Percentiles rank a stretch among this genome's conserved stretches.
Evolutionary conservation across 2,329 filamentous ascomycete species (phyloP).

Genomic region (Talaromyces rugulosus): DNA sequence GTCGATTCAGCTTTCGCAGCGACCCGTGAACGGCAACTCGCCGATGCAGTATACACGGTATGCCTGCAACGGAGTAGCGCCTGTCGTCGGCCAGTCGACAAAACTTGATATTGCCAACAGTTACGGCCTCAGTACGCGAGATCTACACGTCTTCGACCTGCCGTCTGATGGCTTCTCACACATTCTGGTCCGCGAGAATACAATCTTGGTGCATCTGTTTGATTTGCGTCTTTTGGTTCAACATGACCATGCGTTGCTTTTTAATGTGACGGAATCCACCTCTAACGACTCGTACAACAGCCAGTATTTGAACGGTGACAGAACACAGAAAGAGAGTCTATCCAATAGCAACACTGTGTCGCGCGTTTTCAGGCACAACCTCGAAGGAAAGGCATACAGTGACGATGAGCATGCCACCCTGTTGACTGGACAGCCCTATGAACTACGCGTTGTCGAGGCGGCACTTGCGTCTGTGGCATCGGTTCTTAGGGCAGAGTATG

Average conservation of each 20-base stretch:
- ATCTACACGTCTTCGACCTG: slow-evolving; percentile 31
- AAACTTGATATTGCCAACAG: slow-evolving; percentile 18
- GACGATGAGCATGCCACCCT: background rate
- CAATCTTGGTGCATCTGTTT: slow-evolving; percentile 33
- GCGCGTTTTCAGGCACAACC: background rate
- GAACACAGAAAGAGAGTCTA: background rate
- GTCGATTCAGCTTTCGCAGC: slow-evolving; percentile 6
- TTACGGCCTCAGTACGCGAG: slow-evolving; percentile 24
- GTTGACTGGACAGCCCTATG: slow-evolving; percentile 23
- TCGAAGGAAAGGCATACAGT: background rate
- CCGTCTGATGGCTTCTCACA: slow-evolving; percentile 30
- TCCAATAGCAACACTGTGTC: background rate
- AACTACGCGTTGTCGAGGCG: slow-evolving; percentile 32
- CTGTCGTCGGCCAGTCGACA: slow-evolving; percentile 2
- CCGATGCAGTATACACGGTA: slow-evolving; percentile 8
- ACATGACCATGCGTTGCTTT: slow-evolving; percentile 26
- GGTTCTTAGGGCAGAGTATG: slow-evolving; percentile 29
- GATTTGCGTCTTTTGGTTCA: slow-evolving; percentile 33
- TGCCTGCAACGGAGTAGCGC: background rate
- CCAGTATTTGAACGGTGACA: background rate
- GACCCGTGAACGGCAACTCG: slow-evolving; percentile 4
- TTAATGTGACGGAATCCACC: slow-evolving; percentile 18
- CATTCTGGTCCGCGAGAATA: slow-evolving; percentile 27
- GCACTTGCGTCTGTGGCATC: slow-evolving; percentile 31
- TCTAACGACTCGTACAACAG: background rate